Conservation (phyloP, 495 filamentous ascomycete species). For the Aspergillus saccharolyticus region DNA sequence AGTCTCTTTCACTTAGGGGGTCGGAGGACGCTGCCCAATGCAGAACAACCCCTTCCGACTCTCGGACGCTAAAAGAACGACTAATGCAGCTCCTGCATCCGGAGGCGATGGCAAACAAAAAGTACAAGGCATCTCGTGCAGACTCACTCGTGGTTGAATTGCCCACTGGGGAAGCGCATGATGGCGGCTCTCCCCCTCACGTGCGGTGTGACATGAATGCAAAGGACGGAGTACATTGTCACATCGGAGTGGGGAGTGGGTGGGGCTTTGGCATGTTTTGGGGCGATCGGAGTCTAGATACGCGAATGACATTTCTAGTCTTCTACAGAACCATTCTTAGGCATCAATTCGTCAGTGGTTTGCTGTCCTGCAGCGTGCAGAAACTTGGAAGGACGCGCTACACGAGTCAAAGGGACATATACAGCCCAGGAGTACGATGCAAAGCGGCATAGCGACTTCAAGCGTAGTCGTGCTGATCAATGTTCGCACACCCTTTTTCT, state of each 20-base stretch:
- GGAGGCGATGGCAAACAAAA: neutral
- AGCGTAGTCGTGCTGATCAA: no score
- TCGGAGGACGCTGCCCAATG: neutral
- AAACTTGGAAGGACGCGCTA: neutral
- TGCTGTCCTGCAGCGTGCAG: neutral
- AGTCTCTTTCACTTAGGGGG: neutral
- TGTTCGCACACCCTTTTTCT: no score
- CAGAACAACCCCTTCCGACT: neutral
- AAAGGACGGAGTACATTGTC: neutral
- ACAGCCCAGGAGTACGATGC: no score
- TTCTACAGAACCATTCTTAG: neutral
- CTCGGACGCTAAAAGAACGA: neutral
- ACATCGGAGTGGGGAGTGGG: neutral
- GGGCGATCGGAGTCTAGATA: neutral
- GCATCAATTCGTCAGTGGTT: neutral
- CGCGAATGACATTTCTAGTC: neutral
- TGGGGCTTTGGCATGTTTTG: neutral
- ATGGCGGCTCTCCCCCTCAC: neutral
- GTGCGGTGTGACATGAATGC: constrained; percentile 2
- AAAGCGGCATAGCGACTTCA: no score
- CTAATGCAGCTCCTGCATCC: constrained; percentile 1
- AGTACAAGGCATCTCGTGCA: neutral
- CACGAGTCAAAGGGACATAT: neutral
- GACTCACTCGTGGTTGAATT: constrained; percentile 1
- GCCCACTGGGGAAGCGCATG: neutral